Base-by-base conservation (phyloP, 2,329 filamentous ascomycete species). In the Zasmidium citrigriseum region DNA sequence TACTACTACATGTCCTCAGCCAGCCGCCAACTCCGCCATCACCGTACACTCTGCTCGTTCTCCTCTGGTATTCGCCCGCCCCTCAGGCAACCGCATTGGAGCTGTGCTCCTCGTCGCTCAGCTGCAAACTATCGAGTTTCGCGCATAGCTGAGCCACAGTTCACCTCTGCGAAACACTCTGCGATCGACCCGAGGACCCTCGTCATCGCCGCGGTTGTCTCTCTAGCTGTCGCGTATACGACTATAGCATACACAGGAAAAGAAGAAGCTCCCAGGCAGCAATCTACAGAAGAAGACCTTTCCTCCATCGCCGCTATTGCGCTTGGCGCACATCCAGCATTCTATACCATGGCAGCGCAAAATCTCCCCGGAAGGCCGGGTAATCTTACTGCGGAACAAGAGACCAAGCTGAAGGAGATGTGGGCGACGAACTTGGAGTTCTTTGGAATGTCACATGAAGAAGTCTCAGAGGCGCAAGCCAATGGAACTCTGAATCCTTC, bases 351-450 rank as follows among this genome's bases (percentile, higher is more conserved):
- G 27, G 50, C 58, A 38, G 34, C 47, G 14, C 34, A 52, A 18
- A 46, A 50, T 22, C 46, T 82, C 46, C 84, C 88, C 38, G 95
- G 95, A 54, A 87, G 92, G 61, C 85, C 91, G 55, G 92, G 91
- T 59, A 96, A 90, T 67, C 82, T 99, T 58, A 97, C 93, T n/a
- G 75, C 86, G 2, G 93, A 97, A 62, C 87, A 99, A 77, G 91
- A 96, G 69, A 84, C 85, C 63, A 97, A 96, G 78, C 80, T 99
- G 58, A 89, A 89, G 69, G 89, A 96, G 74, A 83, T 98, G 66
- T 99, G 95, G 95, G 76, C 83, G 14, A 80, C 87, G 54, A 82
- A 91, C 41, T 83, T 96, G 65, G 87, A 89, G 62, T 81, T 96
- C 46, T 92, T 89, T 72, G 90, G 89, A 24, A 82, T 92, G 55